Evolutionary conservation across 2,329 filamentous ascomycete genomes (phyloP).

Genomic region (Neofusicoccum kwambonambiense): DNA sequence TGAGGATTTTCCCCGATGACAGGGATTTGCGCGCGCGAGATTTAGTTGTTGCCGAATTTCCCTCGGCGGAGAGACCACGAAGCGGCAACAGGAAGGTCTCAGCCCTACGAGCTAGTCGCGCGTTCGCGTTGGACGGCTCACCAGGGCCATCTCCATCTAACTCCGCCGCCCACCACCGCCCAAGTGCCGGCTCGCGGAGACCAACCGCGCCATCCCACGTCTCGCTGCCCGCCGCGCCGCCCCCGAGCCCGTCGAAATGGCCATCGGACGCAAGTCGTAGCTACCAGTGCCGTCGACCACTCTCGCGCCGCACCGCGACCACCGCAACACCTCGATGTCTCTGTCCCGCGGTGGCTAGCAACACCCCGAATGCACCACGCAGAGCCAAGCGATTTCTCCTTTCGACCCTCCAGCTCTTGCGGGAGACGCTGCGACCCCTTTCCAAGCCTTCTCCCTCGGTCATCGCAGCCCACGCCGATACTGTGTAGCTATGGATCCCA

Average conservation of each 20-base stretch:
- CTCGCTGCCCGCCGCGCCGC: not conserved
- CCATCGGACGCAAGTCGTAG: not conserved
- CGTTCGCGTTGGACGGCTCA: slow-evolving; percentile 4
- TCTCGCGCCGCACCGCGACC: not conserved
- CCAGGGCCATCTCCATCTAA: not conserved
- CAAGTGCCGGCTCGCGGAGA: not conserved
- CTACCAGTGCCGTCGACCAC: not conserved
- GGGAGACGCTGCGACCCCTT: not conserved
- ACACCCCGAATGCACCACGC: not conserved
- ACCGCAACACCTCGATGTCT: slow-evolving; percentile 12
- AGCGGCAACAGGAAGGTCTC: not conserved
- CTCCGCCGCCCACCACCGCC: slow-evolving; percentile 2
- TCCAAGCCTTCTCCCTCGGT: not conserved
- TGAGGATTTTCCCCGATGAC: slow-evolving; percentile 15
- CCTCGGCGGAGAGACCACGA: not conserved
- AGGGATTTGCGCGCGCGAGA: slow-evolving; percentile 7
- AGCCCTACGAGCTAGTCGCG: slow-evolving; percentile 12
- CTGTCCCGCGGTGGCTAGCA: not conserved
- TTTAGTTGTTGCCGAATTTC: not conserved
- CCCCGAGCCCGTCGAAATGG: not conserved
- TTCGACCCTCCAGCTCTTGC: not conserved
- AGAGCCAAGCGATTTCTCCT: not conserved
- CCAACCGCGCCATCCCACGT: not conserved
- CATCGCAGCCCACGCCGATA: slow-evolving; percentile 13
- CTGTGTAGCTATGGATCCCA: slow-evolving; percentile 4